Conservation (phyloP, 768 basidiomycete species). For the Cyathus striatus region DNA sequence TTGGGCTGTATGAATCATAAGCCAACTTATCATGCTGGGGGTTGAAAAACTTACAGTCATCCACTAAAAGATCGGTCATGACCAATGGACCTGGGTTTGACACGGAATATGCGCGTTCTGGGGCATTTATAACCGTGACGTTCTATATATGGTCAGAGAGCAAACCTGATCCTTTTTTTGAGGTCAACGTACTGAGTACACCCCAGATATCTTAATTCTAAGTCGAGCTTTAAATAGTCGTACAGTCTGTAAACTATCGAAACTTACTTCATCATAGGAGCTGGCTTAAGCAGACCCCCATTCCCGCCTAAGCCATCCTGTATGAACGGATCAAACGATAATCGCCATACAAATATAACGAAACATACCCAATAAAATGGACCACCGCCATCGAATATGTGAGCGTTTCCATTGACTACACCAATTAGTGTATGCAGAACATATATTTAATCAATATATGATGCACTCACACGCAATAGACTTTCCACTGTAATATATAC, state of each 20-base stretch:
- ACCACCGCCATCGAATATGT: constrained; percentile 36
- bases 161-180: constrained; percentile 14
- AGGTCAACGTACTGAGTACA: constrained; percentile 19
- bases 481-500: constrained; percentile 34
- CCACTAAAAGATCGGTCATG: constrained; percentile 46
- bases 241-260: too few species aligned
- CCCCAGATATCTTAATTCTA: constrained; percentile 34
- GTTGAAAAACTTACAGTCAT: constrained; percentile 48
- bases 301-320: constrained; percentile 35
- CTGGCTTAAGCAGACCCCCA: constrained; percentile 34
- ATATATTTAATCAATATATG: not conserved
- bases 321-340: not conserved
- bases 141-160: constrained; percentile 17
- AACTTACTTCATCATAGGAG: constrained; percentile 38
- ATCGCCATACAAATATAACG: not conserved
- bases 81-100: constrained; percentile 31
- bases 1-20: constrained; percentile 27
- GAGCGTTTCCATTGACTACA: constrained; percentile 35
- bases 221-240: too few species aligned
- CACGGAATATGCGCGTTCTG: constrained; percentile 31
- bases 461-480: constrained; percentile 43
- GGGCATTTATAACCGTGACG: constrained; percentile 36
- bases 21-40: not conserved
- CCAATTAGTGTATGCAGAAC: not conserved
- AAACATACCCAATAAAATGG: constrained; percentile 34